Percentiles rank a stretch among this genome's conserved stretches.
These are phyloP conservation scores for Rutstroemia sp. DNA, from an alignment of 2,329 filamentous ascomycete genomes.

Conservation along the genomic window DNA sequence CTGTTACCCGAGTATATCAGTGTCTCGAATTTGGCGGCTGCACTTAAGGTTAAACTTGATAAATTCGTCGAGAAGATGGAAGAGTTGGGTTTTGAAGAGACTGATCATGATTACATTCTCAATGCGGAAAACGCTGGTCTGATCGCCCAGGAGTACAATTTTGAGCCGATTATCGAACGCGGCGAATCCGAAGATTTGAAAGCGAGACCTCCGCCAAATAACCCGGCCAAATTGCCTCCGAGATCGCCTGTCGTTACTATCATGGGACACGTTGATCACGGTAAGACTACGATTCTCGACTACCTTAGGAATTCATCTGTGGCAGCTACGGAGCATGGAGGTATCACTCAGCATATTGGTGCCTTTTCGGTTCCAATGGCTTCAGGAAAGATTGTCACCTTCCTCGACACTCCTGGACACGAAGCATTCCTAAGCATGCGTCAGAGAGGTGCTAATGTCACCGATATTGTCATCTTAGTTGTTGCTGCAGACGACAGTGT, in stretches of 20 bases:
- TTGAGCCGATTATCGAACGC: constrained; percentile 70
- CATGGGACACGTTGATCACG: constrained; percentile 98
- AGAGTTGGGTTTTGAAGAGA: constrained; percentile 83
- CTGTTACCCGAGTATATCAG: constrained; percentile 86
- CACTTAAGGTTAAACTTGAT: constrained; percentile 62
- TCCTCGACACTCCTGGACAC: constrained; percentile 93
- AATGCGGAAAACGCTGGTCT: constrained; percentile 86
- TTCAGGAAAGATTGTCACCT: constrained; percentile 84
- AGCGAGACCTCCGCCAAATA: constrained; percentile 60
- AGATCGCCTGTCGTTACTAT: constrained; percentile 95
- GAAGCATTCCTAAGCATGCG: constrained; percentile 95
- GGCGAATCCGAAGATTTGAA: constrained; percentile 63
- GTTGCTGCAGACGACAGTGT: constrained; percentile 96
- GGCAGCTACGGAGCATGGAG: constrained; percentile 84
- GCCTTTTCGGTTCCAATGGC: constrained; percentile 89
- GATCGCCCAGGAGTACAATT: constrained; percentile 88
- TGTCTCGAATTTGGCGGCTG: constrained; percentile 71
- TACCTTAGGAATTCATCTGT: constrained; percentile 90
- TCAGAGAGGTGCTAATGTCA: constrained; percentile 88
- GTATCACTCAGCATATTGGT: constrained; percentile 97
- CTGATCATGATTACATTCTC: constrained; percentile 75
- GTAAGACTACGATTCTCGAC: constrained; percentile 93
- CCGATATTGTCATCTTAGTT: constrained; percentile 92
- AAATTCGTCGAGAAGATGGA: constrained; percentile 69
- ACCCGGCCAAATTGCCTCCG: constrained; percentile 58